Evolutionary conservation across 192 early-diverging fungal genomes (phyloP), one percentile per base, ranked within the genome.

Genomic region (Mortierella hygrophila): DNA sequence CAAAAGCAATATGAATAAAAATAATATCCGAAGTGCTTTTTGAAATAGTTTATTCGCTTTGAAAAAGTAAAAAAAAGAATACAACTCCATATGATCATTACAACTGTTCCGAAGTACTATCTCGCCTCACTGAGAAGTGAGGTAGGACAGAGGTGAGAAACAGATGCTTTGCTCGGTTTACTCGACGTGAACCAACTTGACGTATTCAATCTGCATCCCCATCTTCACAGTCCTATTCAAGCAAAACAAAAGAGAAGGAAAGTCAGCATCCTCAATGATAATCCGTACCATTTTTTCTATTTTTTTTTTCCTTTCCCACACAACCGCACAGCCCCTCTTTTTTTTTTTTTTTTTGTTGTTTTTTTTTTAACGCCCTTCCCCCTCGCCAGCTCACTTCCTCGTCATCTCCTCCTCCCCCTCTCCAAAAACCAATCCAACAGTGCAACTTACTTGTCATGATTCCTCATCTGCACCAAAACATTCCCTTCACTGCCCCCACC

Each of bases 131-230:
- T 46, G 44, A 46, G 44, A 11, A 1, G 44, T 46, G 44, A 46
- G 29, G 4, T 29, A 52, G 37, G 49, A 32, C 13, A 47, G 47
- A 16, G 32, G n/a, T 54, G 26, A 21, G 72, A n/a, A 5, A 20
- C 2, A 11, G 38, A 6, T 9, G 11, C 0, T 11, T 16, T 69
- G 29, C 10, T 63, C 60, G 49, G 49, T 35, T 65, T 32, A 29
- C 29, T 65, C 10, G 29, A 32, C 72, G 23, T 20, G 72, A 26
- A 80, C 32, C 37, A 80, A 72, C 29, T 80, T 40, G 60, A 63
- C 78, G 13, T 55, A 73, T 47, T 74, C 78, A 47, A 80, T 80
- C 23, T 74, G 72, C 32, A 80, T 26, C 6, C 72, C 78, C 52
- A n/a, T 26, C 52, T 80, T 80, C 42, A 55, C 32, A 18, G 15